A percentile compares a stretch with the other conserved stretches of the same genome.
These are phyloP conservation scores for Mollisia scopiformis DNA, from an alignment of 2,329 filamentous ascomycete genomes.

Conservation along the genomic window DNA sequence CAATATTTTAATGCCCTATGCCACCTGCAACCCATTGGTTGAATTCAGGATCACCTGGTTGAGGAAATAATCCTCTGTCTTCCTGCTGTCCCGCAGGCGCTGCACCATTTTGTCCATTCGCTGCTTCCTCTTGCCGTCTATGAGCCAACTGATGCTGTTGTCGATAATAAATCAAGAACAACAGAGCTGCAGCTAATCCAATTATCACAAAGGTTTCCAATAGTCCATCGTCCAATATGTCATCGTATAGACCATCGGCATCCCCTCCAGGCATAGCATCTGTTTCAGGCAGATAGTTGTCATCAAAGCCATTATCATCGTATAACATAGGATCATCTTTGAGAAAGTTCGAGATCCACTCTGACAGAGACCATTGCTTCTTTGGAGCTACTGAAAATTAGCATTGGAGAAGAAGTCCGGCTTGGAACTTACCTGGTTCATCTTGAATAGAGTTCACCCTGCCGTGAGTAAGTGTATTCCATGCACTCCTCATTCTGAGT, in stretches of 20 bases:
- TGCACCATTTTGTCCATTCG: slow-evolving; percentile 37
- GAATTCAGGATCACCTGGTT: slow-evolving; percentile 68
- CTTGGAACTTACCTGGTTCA: slow-evolving; percentile 71
- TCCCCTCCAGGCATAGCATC: slow-evolving; percentile 60
- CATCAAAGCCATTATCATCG: slow-evolving; percentile 54
- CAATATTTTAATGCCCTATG: slow-evolving; percentile 55
- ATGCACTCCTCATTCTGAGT: slow-evolving; percentile 82
- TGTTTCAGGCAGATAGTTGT: slow-evolving; percentile 46
- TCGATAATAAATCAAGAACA: slow-evolving; percentile 80
- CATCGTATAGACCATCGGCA: slow-evolving; percentile 58
- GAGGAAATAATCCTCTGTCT: slow-evolving; percentile 65
- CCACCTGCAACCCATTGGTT: slow-evolving; percentile 66
- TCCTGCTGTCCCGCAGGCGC: slow-evolving; percentile 33
- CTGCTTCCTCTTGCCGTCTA: slow-evolving; percentile 44
- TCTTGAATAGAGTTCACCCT: slow-evolving; percentile 90
- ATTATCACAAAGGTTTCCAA: slow-evolving; percentile 86
- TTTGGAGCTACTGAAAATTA: slow-evolving; percentile 57
- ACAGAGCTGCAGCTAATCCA: slow-evolving; percentile 72
- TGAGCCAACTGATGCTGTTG: slow-evolving; percentile 68
- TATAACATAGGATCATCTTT: slow-evolving; percentile 66
- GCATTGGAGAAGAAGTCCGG: slow-evolving; percentile 5
- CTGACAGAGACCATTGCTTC: slow-evolving; percentile 76
- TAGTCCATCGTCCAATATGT: slow-evolving; percentile 74
- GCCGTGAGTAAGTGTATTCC: slow-evolving; percentile 93
- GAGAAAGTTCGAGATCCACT: slow-evolving; percentile 88